Percentiles rank a stretch among this genome's conserved stretches.
Evolutionary conservation across 257 asterid species (phyloP).

Genomic region (Solanum megistacrolobum): DNA sequence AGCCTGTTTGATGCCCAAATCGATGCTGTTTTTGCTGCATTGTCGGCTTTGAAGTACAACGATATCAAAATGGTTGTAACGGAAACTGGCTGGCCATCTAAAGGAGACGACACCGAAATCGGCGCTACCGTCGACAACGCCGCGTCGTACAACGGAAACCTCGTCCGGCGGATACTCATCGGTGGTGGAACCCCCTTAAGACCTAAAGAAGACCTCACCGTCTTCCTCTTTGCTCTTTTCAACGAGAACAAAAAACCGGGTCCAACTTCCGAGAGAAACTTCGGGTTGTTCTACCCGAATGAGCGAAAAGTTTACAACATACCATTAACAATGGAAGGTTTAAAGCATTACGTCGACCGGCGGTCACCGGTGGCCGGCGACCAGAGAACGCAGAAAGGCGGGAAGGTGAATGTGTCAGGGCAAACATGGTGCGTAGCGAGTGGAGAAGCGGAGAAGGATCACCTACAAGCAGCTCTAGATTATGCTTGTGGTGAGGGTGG

Average conservation of each 20-base stretch:
- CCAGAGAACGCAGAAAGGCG: too few species aligned
- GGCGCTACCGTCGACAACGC: conserved; percentile 74
- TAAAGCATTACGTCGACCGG: conserved; percentile 24
- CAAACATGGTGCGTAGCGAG: too few species aligned
- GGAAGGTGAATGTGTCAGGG: too few species aligned
- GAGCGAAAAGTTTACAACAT: conserved; percentile 59
- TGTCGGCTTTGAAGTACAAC: conserved; percentile 56
- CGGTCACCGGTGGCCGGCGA: not conserved
- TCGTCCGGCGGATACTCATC: conserved; percentile 51
- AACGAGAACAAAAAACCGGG: conserved; percentile 82
- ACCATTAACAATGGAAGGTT: conserved; percentile 51
- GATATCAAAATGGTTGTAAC: conserved; percentile 47
- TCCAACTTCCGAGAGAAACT: conserved; percentile 86
- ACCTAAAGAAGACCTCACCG: conserved; percentile 52
- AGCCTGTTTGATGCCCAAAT: conserved; percentile 82
- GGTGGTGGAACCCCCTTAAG: conserved; percentile 87
- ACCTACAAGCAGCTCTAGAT: too few species aligned
- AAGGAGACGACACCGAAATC: conserved; percentile 63
- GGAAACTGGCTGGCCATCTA: conserved; percentile 97
- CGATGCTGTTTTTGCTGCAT: conserved; percentile 84
- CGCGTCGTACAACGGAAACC: conserved; percentile 77
- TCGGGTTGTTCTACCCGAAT: conserved; percentile 80
- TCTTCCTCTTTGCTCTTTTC: conserved; percentile 71
- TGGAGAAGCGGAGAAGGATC: too few species aligned
- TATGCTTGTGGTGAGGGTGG: too few species aligned